phyloP scores from a whole-genome alignment of 2,329 filamentous ascomycete species.

The Aureobasidium sp. region DNA sequence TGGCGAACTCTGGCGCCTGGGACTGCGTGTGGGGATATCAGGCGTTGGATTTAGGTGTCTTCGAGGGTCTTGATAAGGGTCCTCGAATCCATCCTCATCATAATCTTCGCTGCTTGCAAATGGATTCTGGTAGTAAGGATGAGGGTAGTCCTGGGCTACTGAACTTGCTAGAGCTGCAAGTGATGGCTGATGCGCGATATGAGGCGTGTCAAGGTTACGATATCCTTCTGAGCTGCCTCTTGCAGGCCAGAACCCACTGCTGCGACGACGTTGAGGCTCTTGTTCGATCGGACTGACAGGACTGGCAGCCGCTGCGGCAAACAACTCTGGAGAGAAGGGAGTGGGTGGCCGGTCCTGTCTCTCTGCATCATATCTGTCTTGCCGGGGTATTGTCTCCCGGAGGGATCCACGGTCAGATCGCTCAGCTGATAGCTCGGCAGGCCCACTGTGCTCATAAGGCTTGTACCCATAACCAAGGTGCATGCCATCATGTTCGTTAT shows the following conservation, averaged over 20 bases:
- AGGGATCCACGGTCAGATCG: not conserved
- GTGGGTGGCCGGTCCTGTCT: not conserved
- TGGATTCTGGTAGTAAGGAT: slow-evolving; percentile 14
- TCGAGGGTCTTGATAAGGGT: not conserved
- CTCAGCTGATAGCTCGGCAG: slow-evolving; percentile 10
- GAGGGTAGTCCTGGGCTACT: slow-evolving; percentile 5
- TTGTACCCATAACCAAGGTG: not conserved
- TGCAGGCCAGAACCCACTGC: slow-evolving; percentile 7
- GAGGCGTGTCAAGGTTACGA: not conserved
- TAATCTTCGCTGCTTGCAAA: slow-evolving; percentile 14
- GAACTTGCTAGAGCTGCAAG: not conserved
- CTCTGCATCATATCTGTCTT: not conserved
- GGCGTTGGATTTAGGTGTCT: slow-evolving; percentile 10
- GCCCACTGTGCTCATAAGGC: not conserved
- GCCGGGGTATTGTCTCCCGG: not conserved
- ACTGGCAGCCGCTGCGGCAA: not conserved
- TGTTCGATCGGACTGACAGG: slow-evolving; percentile 5
- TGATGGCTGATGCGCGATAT: not conserved
- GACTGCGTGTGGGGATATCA: slow-evolving; percentile 15
- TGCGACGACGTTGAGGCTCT: not conserved
- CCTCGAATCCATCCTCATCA: slow-evolving; percentile 9
- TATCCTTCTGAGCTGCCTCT: not conserved
- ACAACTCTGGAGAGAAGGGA: slow-evolving; percentile 3
- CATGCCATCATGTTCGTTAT: not conserved
- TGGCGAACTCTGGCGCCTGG: slow-evolving; percentile 10